phyloP scores from a whole-genome alignment of 345 rosid species.

The Lepidium africanum region DNA sequence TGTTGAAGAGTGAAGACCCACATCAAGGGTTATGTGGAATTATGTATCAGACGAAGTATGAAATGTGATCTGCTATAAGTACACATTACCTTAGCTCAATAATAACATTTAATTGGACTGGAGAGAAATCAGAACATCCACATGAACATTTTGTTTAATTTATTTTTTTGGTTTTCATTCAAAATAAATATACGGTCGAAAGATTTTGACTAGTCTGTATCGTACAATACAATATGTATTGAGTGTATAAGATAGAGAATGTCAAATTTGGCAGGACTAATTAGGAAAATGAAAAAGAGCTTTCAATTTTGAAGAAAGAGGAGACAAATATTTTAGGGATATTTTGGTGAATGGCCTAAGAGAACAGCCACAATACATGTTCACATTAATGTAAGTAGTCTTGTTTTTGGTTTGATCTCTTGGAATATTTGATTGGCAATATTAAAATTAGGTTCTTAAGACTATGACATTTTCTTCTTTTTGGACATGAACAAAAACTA shows the following conservation, averaged over 20 bases:
- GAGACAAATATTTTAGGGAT: neutral
- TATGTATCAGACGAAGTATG: no score
- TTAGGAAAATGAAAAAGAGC: constrained; percentile 7
- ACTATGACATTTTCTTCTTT: constrained; percentile 8
- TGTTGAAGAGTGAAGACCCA: no score
- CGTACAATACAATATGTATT: neutral
- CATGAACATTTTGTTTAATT: no score
- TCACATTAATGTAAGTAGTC: constrained; percentile 13
- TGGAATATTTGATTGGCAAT: neutral
- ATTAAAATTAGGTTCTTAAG: constrained; percentile 1
- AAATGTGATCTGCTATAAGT: no score
- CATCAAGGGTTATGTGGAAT: no score
- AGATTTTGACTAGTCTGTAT: neutral
- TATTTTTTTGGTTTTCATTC: no score
- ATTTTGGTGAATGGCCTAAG: constrained; percentile 15
- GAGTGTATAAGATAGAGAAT: neutral
- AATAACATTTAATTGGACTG: no score
- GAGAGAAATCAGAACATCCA: no score
- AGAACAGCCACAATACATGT: constrained; percentile 14
- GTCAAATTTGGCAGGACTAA: neutral
- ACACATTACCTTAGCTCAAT: no score
- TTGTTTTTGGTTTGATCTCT: constrained; percentile 11
- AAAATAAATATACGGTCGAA: no score
- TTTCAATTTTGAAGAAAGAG: constrained; percentile 1
- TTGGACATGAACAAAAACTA: neutral